phyloP scores from a whole-genome alignment of 2,329 filamentous ascomycete genomes.

The Aspergillus sojae region DNA sequence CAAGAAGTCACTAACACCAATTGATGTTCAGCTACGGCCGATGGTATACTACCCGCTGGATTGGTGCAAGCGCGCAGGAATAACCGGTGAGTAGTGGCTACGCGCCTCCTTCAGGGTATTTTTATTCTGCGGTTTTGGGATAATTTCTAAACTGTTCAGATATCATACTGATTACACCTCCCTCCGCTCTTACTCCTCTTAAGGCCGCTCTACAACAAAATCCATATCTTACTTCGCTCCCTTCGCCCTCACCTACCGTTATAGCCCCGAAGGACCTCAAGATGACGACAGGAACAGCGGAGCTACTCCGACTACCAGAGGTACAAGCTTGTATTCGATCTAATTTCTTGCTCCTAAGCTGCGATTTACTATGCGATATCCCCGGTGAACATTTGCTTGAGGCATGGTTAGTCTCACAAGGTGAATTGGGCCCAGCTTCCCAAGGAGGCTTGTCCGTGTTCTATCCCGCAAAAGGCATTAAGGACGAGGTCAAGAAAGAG shows the following conservation, averaged over 20 bases:
- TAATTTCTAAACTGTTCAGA: slow-evolving; percentile 29
- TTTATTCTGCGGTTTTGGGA: background rate
- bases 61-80: slow-evolving; percentile 51
- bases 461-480: slow-evolving; percentile 80
- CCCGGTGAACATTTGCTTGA: slow-evolving; percentile 14
- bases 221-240: slow-evolving; percentile 51
- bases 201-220: slow-evolving; percentile 52
- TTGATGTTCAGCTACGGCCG: slow-evolving; percentile 29
- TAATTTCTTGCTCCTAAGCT: slow-evolving; percentile 10
- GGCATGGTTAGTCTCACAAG: slow-evolving; percentile 1
- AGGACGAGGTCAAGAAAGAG: slow-evolving; percentile 79
- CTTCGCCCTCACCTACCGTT: slow-evolving; percentile 39
- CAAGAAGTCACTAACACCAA: slow-evolving; percentile 7
- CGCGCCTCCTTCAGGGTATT: background rate
- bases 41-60: slow-evolving; percentile 54
- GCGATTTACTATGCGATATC: slow-evolving; percentile 10
- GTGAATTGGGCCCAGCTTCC: background rate
- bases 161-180: slow-evolving; percentile 51
- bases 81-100: slow-evolving; percentile 43
- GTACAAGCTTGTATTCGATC: slow-evolving; percentile 8
- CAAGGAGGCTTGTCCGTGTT: slow-evolving; percentile 86
- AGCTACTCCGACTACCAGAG: slow-evolving; percentile 11
- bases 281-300: slow-evolving; percentile 12
- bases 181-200: slow-evolving; percentile 44
- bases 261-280: slow-evolving; percentile 12